Conservation (phyloP, 441 rosid species). For the Pelargonium cotyledonis region DNA sequence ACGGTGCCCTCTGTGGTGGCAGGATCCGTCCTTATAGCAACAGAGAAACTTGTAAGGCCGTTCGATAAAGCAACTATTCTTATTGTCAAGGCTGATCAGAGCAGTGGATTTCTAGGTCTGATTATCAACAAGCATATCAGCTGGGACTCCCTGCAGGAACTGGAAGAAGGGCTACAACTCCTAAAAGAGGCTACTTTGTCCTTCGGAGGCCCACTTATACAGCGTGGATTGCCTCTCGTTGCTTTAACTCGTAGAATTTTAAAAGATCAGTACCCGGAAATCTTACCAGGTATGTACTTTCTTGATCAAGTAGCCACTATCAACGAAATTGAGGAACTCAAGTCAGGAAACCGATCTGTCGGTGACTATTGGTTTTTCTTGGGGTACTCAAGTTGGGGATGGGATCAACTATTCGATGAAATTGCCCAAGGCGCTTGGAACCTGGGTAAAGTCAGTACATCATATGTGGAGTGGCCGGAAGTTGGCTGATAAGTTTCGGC, state of each 20-base stretch:
- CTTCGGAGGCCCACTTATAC: slow-evolving; percentile 72
- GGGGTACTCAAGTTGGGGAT: slow-evolving; percentile 79
- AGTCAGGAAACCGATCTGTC: slow-evolving; percentile 38
- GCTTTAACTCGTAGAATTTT: slow-evolving; percentile 46
- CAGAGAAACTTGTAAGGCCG: slow-evolving; percentile 51
- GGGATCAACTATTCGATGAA: slow-evolving; percentile 71
- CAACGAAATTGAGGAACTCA: slow-evolving; percentile 40
- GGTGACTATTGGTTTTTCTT: slow-evolving; percentile 79
- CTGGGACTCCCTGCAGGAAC: slow-evolving; percentile 60
- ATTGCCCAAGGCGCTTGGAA: slow-evolving; percentile 70
- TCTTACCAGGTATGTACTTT: slow-evolving; percentile 64
- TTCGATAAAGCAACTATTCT: slow-evolving; percentile 67
- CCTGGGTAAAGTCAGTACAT: slow-evolving; percentile 26
- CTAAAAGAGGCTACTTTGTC: slow-evolving; percentile 63
- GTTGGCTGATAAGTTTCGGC: slow-evolving; percentile 1
- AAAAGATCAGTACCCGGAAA: slow-evolving; percentile 36
- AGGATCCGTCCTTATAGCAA: slow-evolving; percentile 64
- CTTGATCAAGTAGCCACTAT: slow-evolving; percentile 54
- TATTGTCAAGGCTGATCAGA: slow-evolving; percentile 51
- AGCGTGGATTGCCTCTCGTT: slow-evolving; percentile 52
- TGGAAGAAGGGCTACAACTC: slow-evolving; percentile 42
- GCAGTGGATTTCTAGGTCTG: slow-evolving; percentile 65
- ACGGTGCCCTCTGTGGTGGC: slow-evolving; percentile 33
- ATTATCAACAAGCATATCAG: slow-evolving; percentile 66
- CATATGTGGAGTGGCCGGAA: slow-evolving; percentile 47